A percentile compares a stretch with the other conserved stretches of the same genome.
Evolutionary conservation across 2,329 filamentous ascomycete genomes (phyloP).

Genomic region (Huntiella decipiens): DNA sequence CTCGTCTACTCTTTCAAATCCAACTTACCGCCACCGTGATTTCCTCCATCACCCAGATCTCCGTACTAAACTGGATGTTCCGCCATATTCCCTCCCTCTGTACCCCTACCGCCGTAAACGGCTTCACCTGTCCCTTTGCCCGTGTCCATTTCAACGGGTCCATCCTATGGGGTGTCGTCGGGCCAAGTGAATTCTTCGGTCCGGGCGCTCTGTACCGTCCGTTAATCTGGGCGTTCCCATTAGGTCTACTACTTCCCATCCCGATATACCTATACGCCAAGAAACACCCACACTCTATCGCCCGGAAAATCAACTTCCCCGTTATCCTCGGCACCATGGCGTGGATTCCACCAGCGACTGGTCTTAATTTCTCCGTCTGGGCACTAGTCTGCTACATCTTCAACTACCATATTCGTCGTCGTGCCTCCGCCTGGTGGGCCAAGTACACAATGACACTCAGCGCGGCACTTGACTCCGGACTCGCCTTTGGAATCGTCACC

Average conservation of each 20-base stretch:
- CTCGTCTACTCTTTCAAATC: constrained; percentile 58
- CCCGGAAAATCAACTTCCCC: constrained; percentile 63
- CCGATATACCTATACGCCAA: constrained; percentile 54
- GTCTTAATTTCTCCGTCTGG: constrained; percentile 79
- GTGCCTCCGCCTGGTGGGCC: constrained; percentile 61
- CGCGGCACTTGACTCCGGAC: constrained; percentile 62
- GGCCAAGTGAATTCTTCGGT: constrained; percentile 67
- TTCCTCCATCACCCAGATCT: constrained; percentile 64
- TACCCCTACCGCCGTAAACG: constrained; percentile 61
- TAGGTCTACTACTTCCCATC: constrained; percentile 58
- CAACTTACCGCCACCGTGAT: constrained; percentile 60
- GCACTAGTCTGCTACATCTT: constrained; percentile 70
- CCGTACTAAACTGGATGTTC: constrained; percentile 83
- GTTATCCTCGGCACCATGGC: constrained; percentile 66
- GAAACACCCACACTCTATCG: constrained; percentile 37
- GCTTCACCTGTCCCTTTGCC: constrained; percentile 74
- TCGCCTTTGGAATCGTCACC: constrained; percentile 65
- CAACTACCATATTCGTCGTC: constrained; percentile 54
- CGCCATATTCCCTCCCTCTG: constrained; percentile 57
- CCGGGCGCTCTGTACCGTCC: constrained; percentile 52
- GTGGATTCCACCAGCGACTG: constrained; percentile 76
- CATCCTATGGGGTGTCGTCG: constrained; percentile 78
- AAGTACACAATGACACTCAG: constrained; percentile 85
- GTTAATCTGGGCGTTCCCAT: constrained; percentile 63
- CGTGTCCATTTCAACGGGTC: constrained; percentile 80